phyloP scores from a whole-genome alignment of 805 yeast genomes.

The Metschnikowia picachoensis region DNA sequence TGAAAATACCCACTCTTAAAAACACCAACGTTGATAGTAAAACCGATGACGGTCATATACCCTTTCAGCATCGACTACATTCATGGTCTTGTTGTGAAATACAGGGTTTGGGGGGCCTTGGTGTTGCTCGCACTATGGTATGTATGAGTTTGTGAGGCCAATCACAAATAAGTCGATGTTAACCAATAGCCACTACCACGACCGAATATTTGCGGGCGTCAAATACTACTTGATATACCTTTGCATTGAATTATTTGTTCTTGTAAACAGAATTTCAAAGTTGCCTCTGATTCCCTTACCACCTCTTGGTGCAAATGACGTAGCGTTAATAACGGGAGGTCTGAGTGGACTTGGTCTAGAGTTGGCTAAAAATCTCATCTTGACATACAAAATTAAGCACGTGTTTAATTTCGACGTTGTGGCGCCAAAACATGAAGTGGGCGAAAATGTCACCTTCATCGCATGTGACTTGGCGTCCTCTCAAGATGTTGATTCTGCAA shows the following conservation, averaged over 20 bases:
- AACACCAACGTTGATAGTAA: background rate
- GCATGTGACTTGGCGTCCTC: conserved; percentile 25
- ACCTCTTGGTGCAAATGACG: conserved; percentile 6
- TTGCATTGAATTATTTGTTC: conserved; percentile 1
- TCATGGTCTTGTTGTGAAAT: background rate
- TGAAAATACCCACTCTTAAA: background rate
- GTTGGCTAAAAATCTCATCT: conserved; percentile 26
- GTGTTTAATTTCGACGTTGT: conserved; percentile 32
- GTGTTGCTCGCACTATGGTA: conserved; percentile 8
- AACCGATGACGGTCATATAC: conserved; percentile 2
- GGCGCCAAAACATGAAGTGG: conserved; percentile 12
- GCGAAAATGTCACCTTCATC: conserved; percentile 18
- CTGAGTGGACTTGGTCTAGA: conserved; percentile 47
- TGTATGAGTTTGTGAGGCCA: background rate
- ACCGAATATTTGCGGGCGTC: too few relatives aligned
- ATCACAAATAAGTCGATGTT: too few relatives aligned
- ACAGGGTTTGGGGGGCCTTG: background rate
- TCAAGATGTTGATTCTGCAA: conserved; percentile 10
- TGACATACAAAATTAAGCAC: conserved; percentile 13
- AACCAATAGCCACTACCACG: too few relatives aligned
- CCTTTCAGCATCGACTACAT: conserved; percentile 11
- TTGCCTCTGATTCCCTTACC: conserved; percentile 2
- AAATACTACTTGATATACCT: background rate
- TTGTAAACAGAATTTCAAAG: conserved; percentile 2
- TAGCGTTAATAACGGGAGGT: conserved; percentile 49